Base-by-base conservation (phyloP, 352 stramenopile species). In the Phytophthora cryptogea region DNA sequence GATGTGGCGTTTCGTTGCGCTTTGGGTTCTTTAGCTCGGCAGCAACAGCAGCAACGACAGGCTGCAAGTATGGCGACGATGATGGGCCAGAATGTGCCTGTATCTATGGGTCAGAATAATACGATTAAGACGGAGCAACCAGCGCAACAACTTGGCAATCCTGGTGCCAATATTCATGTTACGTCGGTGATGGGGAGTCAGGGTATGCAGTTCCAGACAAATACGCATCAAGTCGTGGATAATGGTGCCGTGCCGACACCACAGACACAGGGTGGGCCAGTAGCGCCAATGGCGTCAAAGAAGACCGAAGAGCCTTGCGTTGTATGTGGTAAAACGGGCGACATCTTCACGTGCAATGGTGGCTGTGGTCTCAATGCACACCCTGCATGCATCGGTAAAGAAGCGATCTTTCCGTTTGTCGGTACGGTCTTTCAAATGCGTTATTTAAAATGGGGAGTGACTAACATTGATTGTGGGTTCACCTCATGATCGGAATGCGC, bases 321-420 rank as follows among this genome's bases (percentile, higher is more conserved):
- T 44, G 56, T 91, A 26, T 91, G 82, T 53, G 54, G 70, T 16
- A 52, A 80, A n/a, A 83, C 78, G 17, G 72, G 67, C 5, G 68
- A 79, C 32, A 54, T 88, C 11, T 79, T 88, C 27, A 75, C 65
- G 5, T 92, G 83, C 53, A 82, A 74, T 27, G 78, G 69, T 42
- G 77, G 70, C 36, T 93, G 84, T 37, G 82, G 70, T 5, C 76
- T 91, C 11, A 65, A 81, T 41, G 78, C 70, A 1, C 84, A 93
- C 23, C 46, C 56, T 2, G 42, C 48, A n/a, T 93, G 84, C 45
- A 76, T 93, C 41, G 82, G 82, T 13, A 66, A 86, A 62, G 61
- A 83, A 39, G 67, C 68, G 44, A 77, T 89, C n/a, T 86, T 78
- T 30, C 65, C 74, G 32, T 86, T 76, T 45, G 47, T 77, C 45